A percentile compares a stretch with the other conserved stretches of the same genome.
phyloP scores from a whole-genome alignment of 495 filamentous ascomycete species.

The Penicillium cinerascens region DNA sequence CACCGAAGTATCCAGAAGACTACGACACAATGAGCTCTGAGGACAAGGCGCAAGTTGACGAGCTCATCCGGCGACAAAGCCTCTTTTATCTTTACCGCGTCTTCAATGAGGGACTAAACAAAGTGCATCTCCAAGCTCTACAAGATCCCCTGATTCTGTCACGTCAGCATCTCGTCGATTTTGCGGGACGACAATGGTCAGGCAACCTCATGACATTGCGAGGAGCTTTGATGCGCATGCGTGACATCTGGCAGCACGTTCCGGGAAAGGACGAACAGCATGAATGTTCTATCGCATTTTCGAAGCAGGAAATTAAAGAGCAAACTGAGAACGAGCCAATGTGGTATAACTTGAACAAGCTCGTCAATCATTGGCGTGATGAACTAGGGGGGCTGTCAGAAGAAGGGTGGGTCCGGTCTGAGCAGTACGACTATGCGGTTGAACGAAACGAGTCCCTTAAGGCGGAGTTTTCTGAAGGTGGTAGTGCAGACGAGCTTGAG shows the following conservation, averaged over 20 bases:
- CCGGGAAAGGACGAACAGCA: conserved; percentile 8
- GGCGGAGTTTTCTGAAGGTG: conserved; percentile 6
- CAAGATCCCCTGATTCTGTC: conserved; percentile 14
- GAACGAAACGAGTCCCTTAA: conserved; percentile 9
- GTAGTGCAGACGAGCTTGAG: conserved; percentile 11
- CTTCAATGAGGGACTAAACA: conserved; percentile 21
- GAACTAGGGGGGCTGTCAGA: conserved; percentile 17
- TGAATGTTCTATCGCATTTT: conserved; percentile 19
- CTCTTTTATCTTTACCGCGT: conserved; percentile 23
- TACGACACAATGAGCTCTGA: conserved; percentile 7
- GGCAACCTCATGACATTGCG: conserved; percentile 23
- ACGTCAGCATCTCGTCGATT: conserved; percentile 25
- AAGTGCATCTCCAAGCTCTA: conserved; percentile 17
- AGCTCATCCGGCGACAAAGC: conserved; percentile 20
- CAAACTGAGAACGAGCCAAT: conserved; percentile 17
- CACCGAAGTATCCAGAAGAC: conserved; percentile 15
- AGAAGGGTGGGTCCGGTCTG: conserved; percentile 14
- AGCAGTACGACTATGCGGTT: conserved; percentile 13
- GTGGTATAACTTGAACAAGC: conserved; percentile 18
- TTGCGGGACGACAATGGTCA: conserved; percentile 23
- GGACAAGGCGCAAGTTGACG: conserved; percentile 13
- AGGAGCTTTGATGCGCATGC: conserved; percentile 18
- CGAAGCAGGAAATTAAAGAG: conserved; percentile 11
- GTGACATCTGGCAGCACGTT: conserved; percentile 19
- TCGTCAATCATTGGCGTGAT: conserved; percentile 22